Evolutionary conservation across 208 protist genomes (phyloP).

Genomic region (Acanthamoeba divionensis): DNA sequence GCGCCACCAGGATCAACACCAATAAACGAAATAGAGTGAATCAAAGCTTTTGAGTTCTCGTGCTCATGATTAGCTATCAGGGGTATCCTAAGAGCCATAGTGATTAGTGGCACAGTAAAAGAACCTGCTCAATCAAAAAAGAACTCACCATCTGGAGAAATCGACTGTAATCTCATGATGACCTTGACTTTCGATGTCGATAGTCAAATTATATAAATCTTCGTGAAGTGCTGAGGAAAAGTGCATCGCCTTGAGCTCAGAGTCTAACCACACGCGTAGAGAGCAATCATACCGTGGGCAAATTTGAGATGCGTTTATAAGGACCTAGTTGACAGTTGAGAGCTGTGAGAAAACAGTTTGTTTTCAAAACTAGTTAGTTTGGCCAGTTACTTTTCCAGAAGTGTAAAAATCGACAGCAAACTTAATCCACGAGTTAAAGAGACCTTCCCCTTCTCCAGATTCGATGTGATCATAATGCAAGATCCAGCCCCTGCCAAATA

Average conservation of each 20-base stretch:
- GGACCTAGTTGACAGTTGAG: no score
- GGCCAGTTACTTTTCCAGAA: not conserved
- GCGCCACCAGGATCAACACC: slow-evolving; percentile 5
- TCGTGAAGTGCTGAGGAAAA: not conserved
- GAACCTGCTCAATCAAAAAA: not conserved
- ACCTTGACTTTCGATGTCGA: not conserved
- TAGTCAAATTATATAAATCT: not conserved
- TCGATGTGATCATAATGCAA: slow-evolving; percentile 12
- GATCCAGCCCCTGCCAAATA: not conserved
- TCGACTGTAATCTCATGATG: slow-evolving; percentile 15
- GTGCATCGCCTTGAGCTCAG: not conserved
- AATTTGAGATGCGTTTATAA: no score
- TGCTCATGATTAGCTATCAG: slow-evolving; percentile 36
- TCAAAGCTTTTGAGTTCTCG: not conserved
- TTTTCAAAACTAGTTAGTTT: no score
- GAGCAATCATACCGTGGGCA: slow-evolving; percentile 30
- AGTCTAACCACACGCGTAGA: slow-evolving; percentile 4
- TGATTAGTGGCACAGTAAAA: not conserved
- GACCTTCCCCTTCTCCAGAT: slow-evolving; percentile 27
- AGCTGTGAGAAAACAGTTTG: no score
- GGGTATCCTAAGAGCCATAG: not conserved
- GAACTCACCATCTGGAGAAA: slow-evolving; percentile 25
- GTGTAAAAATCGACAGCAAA: not conserved
- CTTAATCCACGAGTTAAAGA: slow-evolving; percentile 48
- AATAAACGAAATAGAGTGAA: not conserved